Percentiles rank a stretch among this genome's conserved stretches.
Conservation (phyloP, 768 basidiomycete species). For the Ramaria sp. region DNA sequence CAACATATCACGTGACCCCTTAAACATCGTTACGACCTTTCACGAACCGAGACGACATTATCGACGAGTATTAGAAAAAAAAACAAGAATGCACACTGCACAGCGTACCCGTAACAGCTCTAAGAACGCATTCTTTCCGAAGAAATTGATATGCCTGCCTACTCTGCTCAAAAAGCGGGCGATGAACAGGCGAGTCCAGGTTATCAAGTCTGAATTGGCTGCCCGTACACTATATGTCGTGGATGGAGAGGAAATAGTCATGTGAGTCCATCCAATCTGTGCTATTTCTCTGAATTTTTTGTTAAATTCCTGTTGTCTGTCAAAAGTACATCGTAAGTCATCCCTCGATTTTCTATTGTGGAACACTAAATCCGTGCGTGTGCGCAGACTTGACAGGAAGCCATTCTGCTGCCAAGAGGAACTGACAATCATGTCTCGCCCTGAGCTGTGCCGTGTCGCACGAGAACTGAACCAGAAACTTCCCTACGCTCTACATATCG, state of each 20-base stretch:
- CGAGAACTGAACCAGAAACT: slow-evolving; percentile 8
- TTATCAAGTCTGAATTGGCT: slow-evolving; percentile 2
- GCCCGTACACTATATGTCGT: slow-evolving; percentile 7
- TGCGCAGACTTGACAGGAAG: slow-evolving; percentile 8
- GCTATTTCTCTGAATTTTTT: not conserved
- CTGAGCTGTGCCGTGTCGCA: slow-evolving; percentile 6
- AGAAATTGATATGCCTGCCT: not conserved
- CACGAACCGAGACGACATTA: not conserved
- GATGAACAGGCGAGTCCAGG: not conserved
- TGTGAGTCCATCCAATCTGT: not conserved
- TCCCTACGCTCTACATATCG: not conserved
- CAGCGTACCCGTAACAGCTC: not conserved
- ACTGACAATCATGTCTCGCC: slow-evolving; percentile 3
- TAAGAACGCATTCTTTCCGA: slow-evolving; percentile 1
- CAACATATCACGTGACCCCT: not conserved
- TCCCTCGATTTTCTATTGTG: not conserved
- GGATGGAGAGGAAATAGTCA: slow-evolving; percentile 5
- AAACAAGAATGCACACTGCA: not conserved
- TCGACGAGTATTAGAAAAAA: not conserved
- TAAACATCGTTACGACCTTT: not conserved
- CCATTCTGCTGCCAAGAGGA: slow-evolving; percentile 10
- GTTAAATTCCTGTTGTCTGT: not conserved
- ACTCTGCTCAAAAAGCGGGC: slow-evolving; percentile 5
- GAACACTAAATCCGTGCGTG: not conserved
- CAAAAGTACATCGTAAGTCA: slow-evolving; percentile 5